Evolutionary conservation across 257 asterid species (phyloP).

Genomic region (Agastache rugosa): DNA sequence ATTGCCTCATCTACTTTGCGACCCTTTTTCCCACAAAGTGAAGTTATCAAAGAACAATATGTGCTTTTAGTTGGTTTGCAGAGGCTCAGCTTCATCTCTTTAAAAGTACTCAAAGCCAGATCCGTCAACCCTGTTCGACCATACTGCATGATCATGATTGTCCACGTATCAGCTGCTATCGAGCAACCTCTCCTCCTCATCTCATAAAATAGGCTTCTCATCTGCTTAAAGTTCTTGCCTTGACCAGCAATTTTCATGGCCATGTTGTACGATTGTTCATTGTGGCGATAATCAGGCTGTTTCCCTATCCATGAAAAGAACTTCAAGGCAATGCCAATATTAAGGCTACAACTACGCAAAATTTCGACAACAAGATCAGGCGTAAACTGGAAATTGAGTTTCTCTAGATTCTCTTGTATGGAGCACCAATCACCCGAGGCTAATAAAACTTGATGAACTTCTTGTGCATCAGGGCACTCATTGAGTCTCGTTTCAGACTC

Average conservation of each 20-base stretch:
- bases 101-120: conserved; percentile 63
- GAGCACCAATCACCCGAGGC: conserved; percentile 65
- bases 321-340: conserved; percentile 54
- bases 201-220: conserved; percentile 75
- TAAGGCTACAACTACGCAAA: conserved; percentile 52
- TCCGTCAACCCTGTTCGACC: conserved; percentile 82
- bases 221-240: conserved; percentile 77
- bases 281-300: conserved; percentile 59
- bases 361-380: conserved; percentile 63
- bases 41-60: conserved; percentile 57
- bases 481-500: conserved; percentile 34
- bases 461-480: conserved; percentile 37
- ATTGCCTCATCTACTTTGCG: conserved; percentile 77
- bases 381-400: conserved; percentile 48
- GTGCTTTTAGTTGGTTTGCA: conserved; percentile 64
- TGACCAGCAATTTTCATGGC: conserved; percentile 85
- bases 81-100: conserved; percentile 70
- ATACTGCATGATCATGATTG: conserved; percentile 87
- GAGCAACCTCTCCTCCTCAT: conserved; percentile 69
- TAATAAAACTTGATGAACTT: conserved; percentile 53
- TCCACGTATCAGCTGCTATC: conserved; percentile 83
- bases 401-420: conserved; percentile 64
- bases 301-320: conserved; percentile 84
- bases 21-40: conserved; percentile 78
- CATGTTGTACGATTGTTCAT: conserved; percentile 63